A percentile compares a stretch with the other conserved stretches of the same genome.
phyloP scores from a whole-genome alignment of 2,329 filamentous ascomycete species.

The Talaromyces sp. region DNA sequence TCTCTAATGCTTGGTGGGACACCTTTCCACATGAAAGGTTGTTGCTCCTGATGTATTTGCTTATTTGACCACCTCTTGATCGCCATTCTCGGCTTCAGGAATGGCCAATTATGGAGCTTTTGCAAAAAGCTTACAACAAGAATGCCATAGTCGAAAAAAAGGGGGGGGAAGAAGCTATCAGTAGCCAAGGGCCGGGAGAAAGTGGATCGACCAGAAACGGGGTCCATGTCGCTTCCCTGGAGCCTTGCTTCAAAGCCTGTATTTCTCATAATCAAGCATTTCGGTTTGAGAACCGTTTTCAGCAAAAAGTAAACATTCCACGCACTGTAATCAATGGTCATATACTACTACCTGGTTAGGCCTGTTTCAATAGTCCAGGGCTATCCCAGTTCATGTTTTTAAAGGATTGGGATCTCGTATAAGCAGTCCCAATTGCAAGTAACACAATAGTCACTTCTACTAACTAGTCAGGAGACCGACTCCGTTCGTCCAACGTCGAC shows the following conservation, averaged over 20 bases:
- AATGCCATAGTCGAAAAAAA: not conserved
- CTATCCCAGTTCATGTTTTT: not conserved
- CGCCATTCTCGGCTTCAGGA: not conserved
- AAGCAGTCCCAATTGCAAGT: not conserved
- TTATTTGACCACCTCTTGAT: not conserved
- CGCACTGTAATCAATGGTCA: not conserved
- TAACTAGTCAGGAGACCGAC: not conserved
- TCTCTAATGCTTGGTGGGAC: not conserved
- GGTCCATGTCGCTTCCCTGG: not conserved
- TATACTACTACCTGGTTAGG: too few species aligned
- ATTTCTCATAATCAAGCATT: not conserved
- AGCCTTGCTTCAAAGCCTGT: not conserved
- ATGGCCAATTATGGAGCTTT: not conserved
- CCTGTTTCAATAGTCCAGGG: not conserved
- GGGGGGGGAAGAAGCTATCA: not conserved
- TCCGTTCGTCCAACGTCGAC: not conserved
- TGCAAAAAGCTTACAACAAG: not conserved
- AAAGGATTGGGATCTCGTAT: not conserved
- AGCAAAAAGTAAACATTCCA: not conserved
- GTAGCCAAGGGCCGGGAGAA: not conserved
- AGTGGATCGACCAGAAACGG: not conserved
- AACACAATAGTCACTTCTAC: not conserved
- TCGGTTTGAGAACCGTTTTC: not conserved
- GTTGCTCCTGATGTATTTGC: not conserved
- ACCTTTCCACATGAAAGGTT: not conserved